A percentile compares a stretch with the other conserved stretches of the same genome.
Evolutionary conservation across 345 rosid genomes (phyloP).

Genomic region (Gynandropsis gynandra): DNA sequence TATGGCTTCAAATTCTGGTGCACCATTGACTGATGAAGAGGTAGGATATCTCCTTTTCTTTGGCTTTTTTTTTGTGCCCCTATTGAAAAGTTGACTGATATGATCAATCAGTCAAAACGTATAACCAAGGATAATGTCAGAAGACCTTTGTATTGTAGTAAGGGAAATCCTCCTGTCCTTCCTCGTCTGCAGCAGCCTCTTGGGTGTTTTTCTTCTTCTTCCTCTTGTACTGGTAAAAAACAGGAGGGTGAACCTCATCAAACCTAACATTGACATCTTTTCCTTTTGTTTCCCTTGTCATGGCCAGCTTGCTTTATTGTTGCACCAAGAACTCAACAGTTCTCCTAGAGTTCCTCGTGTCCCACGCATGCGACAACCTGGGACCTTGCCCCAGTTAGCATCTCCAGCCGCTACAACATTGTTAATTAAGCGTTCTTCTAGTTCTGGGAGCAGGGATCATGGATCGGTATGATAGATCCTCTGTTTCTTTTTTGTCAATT

Average conservation of each 20-base stretch:
- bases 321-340: conserved; percentile 98
- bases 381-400: conserved; percentile 66
- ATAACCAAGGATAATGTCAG: too few relatives aligned
- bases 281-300: conserved; percentile 4
- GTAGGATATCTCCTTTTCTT: conserved; percentile 27
- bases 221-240: too few relatives aligned
- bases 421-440: conserved; percentile 60
- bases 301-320: conserved; percentile 83
- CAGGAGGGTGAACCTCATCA: too few relatives aligned
- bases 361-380: conserved; percentile 82
- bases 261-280: conserved; percentile 23
- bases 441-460: conserved; percentile 71
- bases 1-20: conserved; percentile 39
- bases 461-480: conserved; percentile 41
- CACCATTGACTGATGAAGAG: conserved; percentile 87
- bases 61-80: conserved; percentile 5
- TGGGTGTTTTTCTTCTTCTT: too few relatives aligned
- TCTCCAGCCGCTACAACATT: conserved; percentile 61
- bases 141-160: too few relatives aligned
- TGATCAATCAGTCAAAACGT: too few relatives aligned
- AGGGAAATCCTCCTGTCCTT: too few relatives aligned
- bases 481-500: background rate
- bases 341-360: conserved; percentile 98
- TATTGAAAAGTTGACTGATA: background rate
- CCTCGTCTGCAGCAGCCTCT: too few relatives aligned